A percentile compares a stretch with the other conserved stretches of the same genome.
phyloP scores from a whole-genome alignment of 2,329 filamentous ascomycete species.

The Pezicula neosporulosa region DNA sequence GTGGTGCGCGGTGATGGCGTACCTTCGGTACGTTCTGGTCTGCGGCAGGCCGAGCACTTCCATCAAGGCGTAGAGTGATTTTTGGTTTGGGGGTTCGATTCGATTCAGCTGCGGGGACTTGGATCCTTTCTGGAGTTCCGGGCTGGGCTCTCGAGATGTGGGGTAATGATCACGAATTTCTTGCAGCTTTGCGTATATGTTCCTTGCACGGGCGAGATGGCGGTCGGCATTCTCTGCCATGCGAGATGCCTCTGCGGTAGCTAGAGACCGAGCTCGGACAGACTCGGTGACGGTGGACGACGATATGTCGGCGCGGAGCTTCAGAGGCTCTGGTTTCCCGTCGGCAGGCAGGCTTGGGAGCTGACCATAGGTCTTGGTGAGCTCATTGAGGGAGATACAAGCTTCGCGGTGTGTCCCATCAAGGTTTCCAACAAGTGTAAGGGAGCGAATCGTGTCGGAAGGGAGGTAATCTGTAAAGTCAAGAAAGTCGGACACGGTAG shows the following conservation, averaged over 20 bases:
- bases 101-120: conserved; percentile 53
- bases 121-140: conserved; percentile 32
- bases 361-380: conserved; percentile 54
- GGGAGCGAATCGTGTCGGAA: conserved; percentile 61
- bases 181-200: conserved; percentile 55
- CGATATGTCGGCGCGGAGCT: conserved; percentile 58
- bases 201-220: conserved; percentile 58
- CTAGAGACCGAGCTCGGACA: conserved; percentile 52
- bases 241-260: conserved; percentile 59
- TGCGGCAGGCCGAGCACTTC: conserved; percentile 38
- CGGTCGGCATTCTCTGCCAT: conserved; percentile 62
- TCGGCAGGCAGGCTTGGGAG: conserved; percentile 46
- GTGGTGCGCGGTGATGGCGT: conserved; percentile 38
- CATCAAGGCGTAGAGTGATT: conserved; percentile 39
- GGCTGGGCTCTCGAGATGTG: conserved; percentile 43
- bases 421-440: conserved; percentile 63
- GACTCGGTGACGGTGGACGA: conserved; percentile 50
- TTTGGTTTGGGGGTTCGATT: conserved; percentile 39
- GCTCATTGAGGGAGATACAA: conserved; percentile 50
- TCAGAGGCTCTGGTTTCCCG: conserved; percentile 43
- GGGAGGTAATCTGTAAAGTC: conserved; percentile 63
- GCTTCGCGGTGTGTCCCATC: conserved; percentile 55
- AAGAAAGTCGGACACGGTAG: conserved; percentile 67
- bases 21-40: conserved; percentile 9
- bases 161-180: conserved; percentile 60